phyloP scores from a whole-genome alignment of 176 grass and related monocot genomes.

The Aegilops sharonensis region DNA sequence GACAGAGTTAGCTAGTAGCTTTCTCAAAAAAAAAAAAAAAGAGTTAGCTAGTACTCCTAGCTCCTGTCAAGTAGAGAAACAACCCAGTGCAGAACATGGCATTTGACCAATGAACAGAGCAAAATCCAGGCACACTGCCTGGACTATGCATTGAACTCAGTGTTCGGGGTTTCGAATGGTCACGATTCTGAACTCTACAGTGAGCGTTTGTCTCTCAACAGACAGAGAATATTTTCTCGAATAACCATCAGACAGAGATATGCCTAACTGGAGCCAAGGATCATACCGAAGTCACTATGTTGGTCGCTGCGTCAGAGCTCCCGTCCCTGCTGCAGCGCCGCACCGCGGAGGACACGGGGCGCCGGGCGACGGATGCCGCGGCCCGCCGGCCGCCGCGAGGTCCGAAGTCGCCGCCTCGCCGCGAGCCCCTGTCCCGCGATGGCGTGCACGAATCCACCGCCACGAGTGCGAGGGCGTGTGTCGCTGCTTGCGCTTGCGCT shows the following conservation, averaged over 20 bases:
- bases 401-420: background rate
- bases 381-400: background rate
- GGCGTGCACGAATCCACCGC: no score
- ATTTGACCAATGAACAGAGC: no score
- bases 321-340: background rate
- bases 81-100: background rate
- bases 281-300: background rate
- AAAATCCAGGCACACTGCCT: background rate
- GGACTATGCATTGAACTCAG: background rate
- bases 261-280: background rate
- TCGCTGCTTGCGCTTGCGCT: background rate
- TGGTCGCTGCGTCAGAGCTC: background rate
- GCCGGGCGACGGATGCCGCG: background rate
- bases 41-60: no score
- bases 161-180: background rate
- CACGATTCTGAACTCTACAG: background rate
- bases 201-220: no score
- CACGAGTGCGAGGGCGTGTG: background rate
- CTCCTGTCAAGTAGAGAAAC: background rate
- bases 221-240: no score
- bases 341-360: background rate
- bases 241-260: no score
- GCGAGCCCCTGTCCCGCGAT: background rate
- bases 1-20: no score
- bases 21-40: no score